These are phyloP conservation scores for Xylaria castorea DNA, from an alignment of 495 filamentous ascomycete species.

Conservation along the genomic window DNA sequence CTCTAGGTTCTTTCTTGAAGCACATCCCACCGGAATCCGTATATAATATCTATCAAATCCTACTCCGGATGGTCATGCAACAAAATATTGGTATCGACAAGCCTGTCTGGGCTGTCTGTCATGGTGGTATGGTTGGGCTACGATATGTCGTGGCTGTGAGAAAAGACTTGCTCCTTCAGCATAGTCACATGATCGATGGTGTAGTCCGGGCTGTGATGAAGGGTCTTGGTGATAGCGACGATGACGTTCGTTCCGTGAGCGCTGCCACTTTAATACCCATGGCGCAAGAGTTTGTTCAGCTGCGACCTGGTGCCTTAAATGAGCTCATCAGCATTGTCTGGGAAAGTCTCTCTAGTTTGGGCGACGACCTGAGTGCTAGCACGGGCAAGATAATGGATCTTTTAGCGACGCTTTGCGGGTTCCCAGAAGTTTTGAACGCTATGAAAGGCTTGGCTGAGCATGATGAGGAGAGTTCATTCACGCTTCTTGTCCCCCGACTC, in stretches of 20 bases:
- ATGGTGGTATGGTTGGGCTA: slow-evolving; percentile 96
- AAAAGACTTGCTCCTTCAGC: slow-evolving; percentile 84
- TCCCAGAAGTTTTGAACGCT: slow-evolving; percentile 87
- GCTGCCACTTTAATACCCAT: slow-evolving; percentile 96
- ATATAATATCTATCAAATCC: slow-evolving; percentile 75
- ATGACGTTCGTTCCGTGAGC: slow-evolving; percentile 96
- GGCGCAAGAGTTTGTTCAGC: slow-evolving; percentile 87
- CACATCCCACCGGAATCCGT: slow-evolving; percentile 79
- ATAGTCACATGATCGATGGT: slow-evolving; percentile 87
- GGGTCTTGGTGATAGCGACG: slow-evolving; percentile 86
- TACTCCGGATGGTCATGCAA: slow-evolving; percentile 92
- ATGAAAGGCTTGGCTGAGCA: slow-evolving; percentile 90
- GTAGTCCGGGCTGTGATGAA: slow-evolving; percentile 93
- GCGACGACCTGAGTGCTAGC: slow-evolving; percentile 95
- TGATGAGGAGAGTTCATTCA: slow-evolving; percentile 86
- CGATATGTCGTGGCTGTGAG: slow-evolving; percentile 93
- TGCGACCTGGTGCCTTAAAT: slow-evolving; percentile 77
- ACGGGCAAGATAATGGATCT: slow-evolving; percentile 98
- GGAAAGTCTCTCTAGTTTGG: slow-evolving; percentile 93
- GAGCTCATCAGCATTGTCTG: slow-evolving; percentile 92
- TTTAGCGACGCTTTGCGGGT: slow-evolving; percentile 92
- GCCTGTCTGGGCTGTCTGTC: slow-evolving; percentile 90
- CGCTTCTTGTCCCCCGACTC: slow-evolving; percentile 86
- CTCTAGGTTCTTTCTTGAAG: slow-evolving; percentile 83
- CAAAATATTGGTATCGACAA: slow-evolving; percentile 72